Evolutionary conservation across 257 asterid species (phyloP), one percentile per base, ranked within the genome.

Genomic region (Rehmannia glutinosa): DNA sequence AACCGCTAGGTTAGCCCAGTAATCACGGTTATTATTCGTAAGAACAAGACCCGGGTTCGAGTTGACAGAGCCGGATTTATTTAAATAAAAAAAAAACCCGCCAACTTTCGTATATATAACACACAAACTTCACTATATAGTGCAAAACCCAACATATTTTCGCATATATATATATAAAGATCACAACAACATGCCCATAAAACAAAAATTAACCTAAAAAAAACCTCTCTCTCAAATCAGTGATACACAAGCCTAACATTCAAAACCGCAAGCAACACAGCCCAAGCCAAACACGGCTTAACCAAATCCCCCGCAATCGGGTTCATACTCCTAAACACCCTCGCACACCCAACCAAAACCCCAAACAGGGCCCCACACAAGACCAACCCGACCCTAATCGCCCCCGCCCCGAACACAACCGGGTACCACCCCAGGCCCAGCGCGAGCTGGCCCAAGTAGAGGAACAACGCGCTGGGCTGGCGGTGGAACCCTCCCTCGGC

Each of bases 401-500:
- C 92, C 0, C 96, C 97, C 0, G 75, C 81, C 51, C 86, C 79
- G 59, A 92, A 80, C 60, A 94, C 99, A 0, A 88, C 80, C 16
- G 97, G 96, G 75, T 86, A 85, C 99, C 99, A 94, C 0, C 81
- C 83, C 12, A 88, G 80, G 45, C 95, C 66, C 1, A 91, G 66
- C 6, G 46, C 73, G 1, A 91, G 62, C 81, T 91, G 96, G 4
- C 80, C 69, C 59, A 87, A 33, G 64, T 88, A 94, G 4, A 90
- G 71, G 8, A 42, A 47, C 72, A 94, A 58, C 2, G 97, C 90
- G 4, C 36, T 60, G 7, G 97, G 96, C 17, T 76, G 61, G 19
- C 81, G 79, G 58, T 91, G 99, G 66, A 91, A 91, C 12, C 99
- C 98, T 4, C 98, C 96, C 0, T 87, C 98, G 3, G 90, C 97